Conservation (phyloP, 2,329 filamentous ascomycete species). For the Claviceps sp. region DNA sequence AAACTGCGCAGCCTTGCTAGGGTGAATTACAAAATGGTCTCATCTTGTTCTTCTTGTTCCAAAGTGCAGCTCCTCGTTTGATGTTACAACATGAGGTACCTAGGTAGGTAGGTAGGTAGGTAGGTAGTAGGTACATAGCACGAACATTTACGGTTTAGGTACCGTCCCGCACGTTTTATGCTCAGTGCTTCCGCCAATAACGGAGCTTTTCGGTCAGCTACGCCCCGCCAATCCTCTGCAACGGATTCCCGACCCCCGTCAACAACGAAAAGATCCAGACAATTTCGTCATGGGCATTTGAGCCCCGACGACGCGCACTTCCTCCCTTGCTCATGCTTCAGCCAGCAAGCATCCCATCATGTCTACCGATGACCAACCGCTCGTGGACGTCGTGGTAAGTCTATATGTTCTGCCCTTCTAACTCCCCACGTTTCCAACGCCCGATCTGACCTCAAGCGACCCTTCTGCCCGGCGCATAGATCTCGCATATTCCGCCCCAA, state of each 20-base stretch:
- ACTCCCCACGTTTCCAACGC: not conserved
- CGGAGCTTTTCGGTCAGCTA: no score
- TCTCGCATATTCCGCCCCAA: slow-evolving; percentile 44
- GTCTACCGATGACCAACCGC: slow-evolving; percentile 68
- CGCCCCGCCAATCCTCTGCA: not conserved
- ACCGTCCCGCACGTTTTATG: no score
- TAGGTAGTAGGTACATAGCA: no score
- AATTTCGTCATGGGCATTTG: slow-evolving; percentile 5
- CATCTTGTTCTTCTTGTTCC: no score
- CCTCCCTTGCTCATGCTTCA: not conserved
- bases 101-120: no score
- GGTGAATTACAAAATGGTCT: no score
- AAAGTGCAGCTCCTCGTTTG: no score
- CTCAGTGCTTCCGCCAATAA: no score
- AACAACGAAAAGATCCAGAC: slow-evolving; percentile 2
- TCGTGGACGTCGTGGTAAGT: slow-evolving; percentile 57
- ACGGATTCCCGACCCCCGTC: not conserved
- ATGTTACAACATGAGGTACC: no score
- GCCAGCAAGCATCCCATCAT: slow-evolving; percentile 32
- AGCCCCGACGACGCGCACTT: slow-evolving; percentile 1
- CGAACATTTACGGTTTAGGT: no score
- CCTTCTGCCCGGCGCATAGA: slow-evolving; percentile 19
- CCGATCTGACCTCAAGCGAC: slow-evolving; percentile 2
- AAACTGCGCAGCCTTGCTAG: no score
- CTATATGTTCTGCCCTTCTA: not conserved